Percentiles rank a stretch among this genome's conserved stretches.
phyloP scores from a whole-genome alignment of 1,139 yeast species.

The Yamadazyma trypodendri region DNA sequence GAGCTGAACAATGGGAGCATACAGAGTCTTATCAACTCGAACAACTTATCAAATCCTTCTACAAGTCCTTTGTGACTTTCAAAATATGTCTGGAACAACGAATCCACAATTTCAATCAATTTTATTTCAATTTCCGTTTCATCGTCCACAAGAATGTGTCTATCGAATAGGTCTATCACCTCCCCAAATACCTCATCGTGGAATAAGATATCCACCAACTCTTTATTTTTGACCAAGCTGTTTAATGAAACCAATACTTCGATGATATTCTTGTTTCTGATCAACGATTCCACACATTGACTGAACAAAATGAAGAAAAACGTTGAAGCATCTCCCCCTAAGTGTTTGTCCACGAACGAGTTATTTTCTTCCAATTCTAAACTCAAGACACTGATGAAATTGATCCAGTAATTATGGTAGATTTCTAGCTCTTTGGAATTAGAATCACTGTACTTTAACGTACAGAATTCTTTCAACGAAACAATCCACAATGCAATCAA shows the following conservation, averaged over 20 bases:
- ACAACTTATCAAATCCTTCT: constrained; percentile 70
- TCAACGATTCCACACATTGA: constrained; percentile 75
- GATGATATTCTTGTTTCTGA: constrained; percentile 41
- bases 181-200: constrained; percentile 74
- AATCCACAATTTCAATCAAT: constrained; percentile 57
- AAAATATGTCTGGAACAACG: constrained; percentile 38
- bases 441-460: constrained; percentile 52
- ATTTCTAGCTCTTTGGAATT: constrained; percentile 49
- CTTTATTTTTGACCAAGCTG: constrained; percentile 55
- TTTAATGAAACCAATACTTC: constrained; percentile 55
- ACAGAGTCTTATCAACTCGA: constrained; percentile 75
- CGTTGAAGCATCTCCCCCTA: constrained; percentile 64
- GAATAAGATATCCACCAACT: constrained; percentile 61
- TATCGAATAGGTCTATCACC: constrained; percentile 70
- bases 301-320: constrained; percentile 83
- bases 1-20: constrained; percentile 61
- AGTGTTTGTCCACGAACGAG: constrained; percentile 40
- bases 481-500: constrained; percentile 80
- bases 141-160: constrained; percentile 63
- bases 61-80: constrained; percentile 34
- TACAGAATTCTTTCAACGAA: constrained; percentile 71
- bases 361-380: constrained; percentile 57
- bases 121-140: constrained; percentile 50
- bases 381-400: constrained; percentile 75
- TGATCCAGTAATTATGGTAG: constrained; percentile 74